Percentiles rank a stretch among this genome's conserved stretches.
phyloP scores from a whole-genome alignment of 1,284 basidiomycete species.

The Trichosporon ovoides region DNA sequence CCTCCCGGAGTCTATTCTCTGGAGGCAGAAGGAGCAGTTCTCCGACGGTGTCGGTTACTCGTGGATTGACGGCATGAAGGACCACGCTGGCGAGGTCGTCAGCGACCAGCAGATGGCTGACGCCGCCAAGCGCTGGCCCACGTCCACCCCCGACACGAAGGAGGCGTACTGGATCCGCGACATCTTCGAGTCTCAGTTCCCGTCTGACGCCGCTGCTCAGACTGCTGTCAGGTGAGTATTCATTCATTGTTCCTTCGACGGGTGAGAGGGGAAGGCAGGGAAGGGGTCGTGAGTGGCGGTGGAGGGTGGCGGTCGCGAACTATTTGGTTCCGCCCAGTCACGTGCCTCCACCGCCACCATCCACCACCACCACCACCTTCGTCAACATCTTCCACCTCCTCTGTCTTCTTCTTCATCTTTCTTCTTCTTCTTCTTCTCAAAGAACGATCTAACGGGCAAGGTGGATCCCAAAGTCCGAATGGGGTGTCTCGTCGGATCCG shows the following conservation, averaged over 20 bases:
- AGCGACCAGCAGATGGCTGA: slow-evolving; percentile 78
- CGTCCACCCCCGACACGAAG: slow-evolving; percentile 89
- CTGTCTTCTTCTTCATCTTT: slow-evolving; percentile 11
- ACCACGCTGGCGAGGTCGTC: slow-evolving; percentile 68
- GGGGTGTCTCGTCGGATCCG: slow-evolving; percentile 93
- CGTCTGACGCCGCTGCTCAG: slow-evolving; percentile 73
- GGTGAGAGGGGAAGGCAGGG: too few species aligned
- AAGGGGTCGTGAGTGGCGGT: too few species aligned
- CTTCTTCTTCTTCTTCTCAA: neutral
- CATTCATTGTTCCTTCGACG: neutral
- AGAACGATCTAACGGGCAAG: slow-evolving; percentile 44
- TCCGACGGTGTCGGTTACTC: slow-evolving; percentile 99
- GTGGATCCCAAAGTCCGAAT: slow-evolving; percentile 86
- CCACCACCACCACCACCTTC: neutral
- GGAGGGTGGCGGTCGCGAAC: neutral
- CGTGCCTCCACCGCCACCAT: neutral
- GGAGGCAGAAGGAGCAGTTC: slow-evolving; percentile 99
- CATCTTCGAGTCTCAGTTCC: slow-evolving; percentile 85
- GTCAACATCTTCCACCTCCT: neutral
- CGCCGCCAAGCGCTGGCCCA: slow-evolving; percentile 69
- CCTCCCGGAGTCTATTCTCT: slow-evolving; percentile 88
- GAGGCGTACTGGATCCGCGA: slow-evolving; percentile 95
- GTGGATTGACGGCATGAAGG: slow-evolving; percentile 99
- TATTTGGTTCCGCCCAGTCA: neutral
- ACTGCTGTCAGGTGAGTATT: slow-evolving; percentile 75